phyloP scores from a whole-genome alignment of 306 rosid species.

The Glycine tomentella region DNA sequence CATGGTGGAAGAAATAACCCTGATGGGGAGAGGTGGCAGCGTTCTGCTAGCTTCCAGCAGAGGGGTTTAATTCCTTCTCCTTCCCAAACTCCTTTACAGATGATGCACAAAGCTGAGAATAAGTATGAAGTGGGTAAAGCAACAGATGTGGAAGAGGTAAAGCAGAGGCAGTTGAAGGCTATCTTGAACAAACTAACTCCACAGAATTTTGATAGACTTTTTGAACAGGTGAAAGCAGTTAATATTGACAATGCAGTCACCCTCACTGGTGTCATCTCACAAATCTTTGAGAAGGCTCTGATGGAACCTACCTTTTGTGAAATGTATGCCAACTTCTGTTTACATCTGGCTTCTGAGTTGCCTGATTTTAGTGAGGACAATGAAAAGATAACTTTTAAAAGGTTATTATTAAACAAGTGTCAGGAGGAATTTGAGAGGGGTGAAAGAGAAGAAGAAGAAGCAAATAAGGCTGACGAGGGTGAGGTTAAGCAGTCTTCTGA shows the following conservation, averaged over 20 bases:
- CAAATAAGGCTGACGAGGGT: conserved; percentile 88
- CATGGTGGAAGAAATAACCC: conserved; percentile 77
- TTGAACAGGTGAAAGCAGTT: conserved; percentile 95
- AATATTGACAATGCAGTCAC: conserved; percentile 82
- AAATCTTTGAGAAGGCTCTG: conserved; percentile 96
- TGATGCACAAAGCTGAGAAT: conserved; percentile 94
- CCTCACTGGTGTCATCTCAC: conserved; percentile 88
- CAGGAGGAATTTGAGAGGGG: conserved; percentile 99
- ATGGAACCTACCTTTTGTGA: conserved; percentile 99
- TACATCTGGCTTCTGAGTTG: conserved; percentile 76
- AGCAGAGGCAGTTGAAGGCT: conserved; percentile 93
- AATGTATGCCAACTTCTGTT: conserved; percentile 97
- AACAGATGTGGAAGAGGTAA: conserved; percentile 75
- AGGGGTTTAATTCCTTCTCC: conserved; percentile 95
- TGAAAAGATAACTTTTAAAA: conserved; percentile 91
- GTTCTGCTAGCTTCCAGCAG: conserved; percentile 70
- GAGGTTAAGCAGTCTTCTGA: conserved; percentile 70
- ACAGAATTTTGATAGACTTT: conserved; percentile 90
- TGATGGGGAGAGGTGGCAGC: conserved; percentile 94
- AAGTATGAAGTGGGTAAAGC: conserved; percentile 92
- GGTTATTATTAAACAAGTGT: conserved; percentile 88
- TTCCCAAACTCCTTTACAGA: conserved; percentile 72
- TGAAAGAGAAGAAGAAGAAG: conserved; percentile 94
- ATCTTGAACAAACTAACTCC: conserved; percentile 93
- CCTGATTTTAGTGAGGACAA: conserved; percentile 85